These are phyloP conservation scores for Priceomyces fermenticarens DNA, from an alignment of 805 yeast species.

Conservation along the genomic window DNA sequence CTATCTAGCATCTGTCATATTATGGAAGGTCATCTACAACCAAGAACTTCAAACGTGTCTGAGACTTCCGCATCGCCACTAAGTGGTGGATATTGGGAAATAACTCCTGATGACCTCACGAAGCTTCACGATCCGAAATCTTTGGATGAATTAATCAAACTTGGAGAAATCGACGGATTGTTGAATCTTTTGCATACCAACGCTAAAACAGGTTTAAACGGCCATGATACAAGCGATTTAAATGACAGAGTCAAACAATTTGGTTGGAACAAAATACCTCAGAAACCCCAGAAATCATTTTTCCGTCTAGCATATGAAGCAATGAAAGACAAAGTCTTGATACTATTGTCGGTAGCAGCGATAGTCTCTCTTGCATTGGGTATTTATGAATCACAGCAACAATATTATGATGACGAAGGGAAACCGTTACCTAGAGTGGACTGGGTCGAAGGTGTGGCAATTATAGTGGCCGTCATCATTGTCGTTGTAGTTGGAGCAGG, in stretches of 20 bases:
- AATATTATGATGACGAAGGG: conserved; percentile 77
- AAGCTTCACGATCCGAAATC: conserved; percentile 65
- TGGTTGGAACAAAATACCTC: conserved; percentile 75
- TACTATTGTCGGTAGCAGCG: conserved; percentile 82
- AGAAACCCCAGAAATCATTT: conserved; percentile 65
- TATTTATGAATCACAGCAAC: conserved; percentile 83
- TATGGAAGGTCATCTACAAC: background rate
- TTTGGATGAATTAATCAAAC: conserved; percentile 33
- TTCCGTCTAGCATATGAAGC: conserved; percentile 73
- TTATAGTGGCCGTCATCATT: conserved; percentile 83
- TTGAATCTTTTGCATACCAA: conserved; percentile 34
- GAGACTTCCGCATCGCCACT: conserved; percentile 15
- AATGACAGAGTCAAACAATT: conserved; percentile 44
- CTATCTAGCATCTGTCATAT: background rate
- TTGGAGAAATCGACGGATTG: conserved; percentile 45
- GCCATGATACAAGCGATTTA: conserved; percentile 26
- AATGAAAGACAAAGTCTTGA: conserved; percentile 84
- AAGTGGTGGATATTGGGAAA: conserved; percentile 8
- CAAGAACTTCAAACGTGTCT: conserved; percentile 4
- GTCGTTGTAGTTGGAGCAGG: conserved; percentile 92
- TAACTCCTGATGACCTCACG: conserved; percentile 31
- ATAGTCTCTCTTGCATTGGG: conserved; percentile 87
- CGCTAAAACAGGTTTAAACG: conserved; percentile 39
- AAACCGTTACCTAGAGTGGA: conserved; percentile 77
- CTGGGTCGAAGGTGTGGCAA: conserved; percentile 99